A percentile compares a stretch with the other conserved stretches of the same genome.
Conservation (phyloP, 192 early-diverging fungal genomes). For the Backusella psychrophila region DNA sequence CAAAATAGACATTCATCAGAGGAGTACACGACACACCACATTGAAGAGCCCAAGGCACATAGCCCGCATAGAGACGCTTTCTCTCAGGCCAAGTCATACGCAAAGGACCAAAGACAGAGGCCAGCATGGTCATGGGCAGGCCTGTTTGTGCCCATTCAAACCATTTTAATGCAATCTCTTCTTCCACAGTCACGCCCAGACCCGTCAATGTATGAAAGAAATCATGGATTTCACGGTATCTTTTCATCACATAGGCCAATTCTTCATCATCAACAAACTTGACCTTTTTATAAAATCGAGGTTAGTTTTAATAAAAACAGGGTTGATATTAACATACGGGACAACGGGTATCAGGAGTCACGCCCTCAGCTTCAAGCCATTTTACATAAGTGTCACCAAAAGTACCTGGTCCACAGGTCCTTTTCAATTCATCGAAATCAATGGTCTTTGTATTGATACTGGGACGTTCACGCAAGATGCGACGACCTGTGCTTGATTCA, state of each 20-base stretch:
- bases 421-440: constrained; percentile 63
- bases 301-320: neutral
- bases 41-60: constrained; percentile 93
- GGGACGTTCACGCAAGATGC: constrained; percentile 83
- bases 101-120: constrained; percentile 81
- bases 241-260: constrained; percentile 89
- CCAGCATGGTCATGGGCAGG: constrained; percentile 83
- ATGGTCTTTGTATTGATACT: constrained; percentile 67
- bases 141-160: constrained; percentile 92
- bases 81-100: constrained; percentile 60
- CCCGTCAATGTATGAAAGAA: constrained; percentile 91
- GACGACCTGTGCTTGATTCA: constrained; percentile 65
- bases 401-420: constrained; percentile 58
- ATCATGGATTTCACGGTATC: constrained; percentile 94
- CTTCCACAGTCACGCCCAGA: constrained; percentile 76
- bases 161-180: constrained; percentile 93
- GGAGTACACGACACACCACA: constrained; percentile 71
- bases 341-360: constrained; percentile 78
- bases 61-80: constrained; percentile 57
- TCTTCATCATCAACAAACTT: constrained; percentile 88
- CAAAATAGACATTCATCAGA: constrained; percentile 89
- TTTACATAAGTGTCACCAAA: constrained; percentile 86
- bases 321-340: constrained; percentile 44
- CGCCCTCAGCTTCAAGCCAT: constrained; percentile 76
- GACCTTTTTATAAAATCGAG: constrained; percentile 39